phyloP scores from a whole-genome alignment of 2,329 filamentous ascomycete genomes.

The Ophiostoma australiae region DNA sequence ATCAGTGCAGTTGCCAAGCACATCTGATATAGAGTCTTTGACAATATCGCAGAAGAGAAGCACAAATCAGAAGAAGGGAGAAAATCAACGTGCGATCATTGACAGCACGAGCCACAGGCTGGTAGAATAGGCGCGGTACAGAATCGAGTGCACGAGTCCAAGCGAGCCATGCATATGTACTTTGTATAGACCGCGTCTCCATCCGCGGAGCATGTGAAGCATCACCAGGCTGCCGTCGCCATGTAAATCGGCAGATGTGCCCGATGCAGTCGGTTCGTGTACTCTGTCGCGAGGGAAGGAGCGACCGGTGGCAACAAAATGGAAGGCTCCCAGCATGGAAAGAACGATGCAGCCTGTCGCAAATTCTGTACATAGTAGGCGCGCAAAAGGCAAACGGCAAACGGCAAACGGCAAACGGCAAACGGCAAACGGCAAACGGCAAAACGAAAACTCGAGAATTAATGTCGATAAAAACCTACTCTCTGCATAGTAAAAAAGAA shows the following conservation, averaged over 20 bases:
- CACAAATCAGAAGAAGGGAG: neutral
- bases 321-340: neutral
- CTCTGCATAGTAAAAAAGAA: neutral
- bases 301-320: neutral
- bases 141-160: neutral
- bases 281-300: neutral
- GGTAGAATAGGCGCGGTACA: neutral
- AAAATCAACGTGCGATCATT: neutral
- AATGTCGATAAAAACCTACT: neutral
- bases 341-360: neutral
- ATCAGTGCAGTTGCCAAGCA: too few relatives aligned
- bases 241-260: neutral
- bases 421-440: neutral
- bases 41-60: too few relatives aligned
- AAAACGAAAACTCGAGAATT: neutral
- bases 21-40: too few relatives aligned
- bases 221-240: neutral
- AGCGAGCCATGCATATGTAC: neutral
- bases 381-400: neutral
- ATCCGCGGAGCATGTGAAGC: neutral
- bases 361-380: neutral
- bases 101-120: too few relatives aligned
- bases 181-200: too few relatives aligned
- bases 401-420: neutral
- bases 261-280: neutral